Evolutionary conservation across 805 yeast genomes (phyloP), one percentile per base, ranked within the genome.

Genomic region (Wickerhamiella parazyma): DNA sequence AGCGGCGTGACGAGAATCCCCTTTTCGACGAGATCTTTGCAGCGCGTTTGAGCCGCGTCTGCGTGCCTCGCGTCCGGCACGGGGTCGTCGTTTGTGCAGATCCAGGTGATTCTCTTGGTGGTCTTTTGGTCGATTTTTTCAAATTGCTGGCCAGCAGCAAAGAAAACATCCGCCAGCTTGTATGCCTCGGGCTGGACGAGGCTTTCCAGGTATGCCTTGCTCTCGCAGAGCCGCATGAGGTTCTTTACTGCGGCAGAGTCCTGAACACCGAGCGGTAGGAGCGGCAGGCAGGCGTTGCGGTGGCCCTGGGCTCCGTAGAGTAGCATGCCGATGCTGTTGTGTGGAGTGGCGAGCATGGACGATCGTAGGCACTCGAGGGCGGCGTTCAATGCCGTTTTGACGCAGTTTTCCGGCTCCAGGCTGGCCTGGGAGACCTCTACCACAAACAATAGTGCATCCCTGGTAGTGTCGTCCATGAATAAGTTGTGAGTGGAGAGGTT

Each of bases 311-410:
- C 44, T 43, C 64, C 41, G 49, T 53, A 58, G 72, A 71, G 55
- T 72, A 77, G 73, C 38, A 86, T 72, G 0, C 95, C 96, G 20
- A 84, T 64, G 0, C 84, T 87, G 1, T 89, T 79, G 36, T 68
- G 66, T 1, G 86, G 83, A 31, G 73, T 60, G 0, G 79, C 68
- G 26, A 80, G 74, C 1, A 80, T 74, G 45, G 83, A 64, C 39
- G 75, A 78, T 3, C 78, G 67, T 62, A 85, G 71, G 28, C 84
- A 62, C n/a, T 73, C 75, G 42, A 70, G 65, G 6, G 82, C 65
- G 1, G 80, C 69, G 11, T 67, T 66, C 14, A 87, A 51, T 9
- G 64, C 60, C n/a, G 45, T 36, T 8, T 48, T 40, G 2, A 55
- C 47, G 9, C 47, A 36, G 24, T 51, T 45, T 10, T 45, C 44